These are phyloP conservation scores for Coprinopsis cinerea DNA, from an alignment of 768 basidiomycete genomes.

Conservation along the genomic window DNA sequence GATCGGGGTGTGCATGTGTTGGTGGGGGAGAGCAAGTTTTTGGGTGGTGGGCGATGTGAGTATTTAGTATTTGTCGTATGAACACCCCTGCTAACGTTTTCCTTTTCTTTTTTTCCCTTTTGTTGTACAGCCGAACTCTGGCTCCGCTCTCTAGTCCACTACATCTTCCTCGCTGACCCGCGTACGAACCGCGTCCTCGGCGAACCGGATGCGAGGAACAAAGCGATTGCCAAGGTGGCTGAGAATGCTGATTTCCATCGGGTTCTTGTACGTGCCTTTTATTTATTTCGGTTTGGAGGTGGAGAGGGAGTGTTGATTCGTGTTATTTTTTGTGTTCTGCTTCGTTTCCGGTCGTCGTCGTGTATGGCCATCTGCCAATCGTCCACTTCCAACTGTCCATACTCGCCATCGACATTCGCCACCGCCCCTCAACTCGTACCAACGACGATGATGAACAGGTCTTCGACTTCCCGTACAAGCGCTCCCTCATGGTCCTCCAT, in stretches of 20 bases:
- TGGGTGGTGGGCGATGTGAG: slow-evolving; percentile 37
- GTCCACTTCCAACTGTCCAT: background rate
- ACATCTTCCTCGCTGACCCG: slow-evolving; percentile 37
- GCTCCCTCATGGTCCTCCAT: slow-evolving; percentile 23
- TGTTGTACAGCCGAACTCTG: slow-evolving; percentile 26
- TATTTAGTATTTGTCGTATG: slow-evolving; percentile 6
- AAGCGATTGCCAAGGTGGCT: slow-evolving; percentile 19
- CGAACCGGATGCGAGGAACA: slow-evolving; percentile 33
- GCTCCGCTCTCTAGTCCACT: slow-evolving; percentile 34
- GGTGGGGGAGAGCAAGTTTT: slow-evolving; percentile 41
- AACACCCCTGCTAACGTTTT: background rate
- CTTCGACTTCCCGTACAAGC: slow-evolving; percentile 31
- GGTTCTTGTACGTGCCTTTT: slow-evolving; percentile 19
- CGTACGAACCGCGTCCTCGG: slow-evolving; percentile 35
- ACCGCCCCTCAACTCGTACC: too few relatives aligned
- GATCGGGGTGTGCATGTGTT: slow-evolving; percentile 38
- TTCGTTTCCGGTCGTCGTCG: too few relatives aligned
- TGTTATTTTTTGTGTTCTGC: background rate
- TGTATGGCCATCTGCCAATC: background rate
- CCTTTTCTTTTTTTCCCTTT: slow-evolving; percentile 3
- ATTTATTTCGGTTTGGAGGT: background rate
- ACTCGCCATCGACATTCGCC: too few relatives aligned
- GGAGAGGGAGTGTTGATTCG: background rate
- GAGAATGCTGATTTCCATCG: slow-evolving; percentile 20
- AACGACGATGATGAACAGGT: too few relatives aligned